These are phyloP conservation scores for Floccularia luteovirens DNA, from an alignment of 768 basidiomycete genomes.

Conservation along the genomic window DNA sequence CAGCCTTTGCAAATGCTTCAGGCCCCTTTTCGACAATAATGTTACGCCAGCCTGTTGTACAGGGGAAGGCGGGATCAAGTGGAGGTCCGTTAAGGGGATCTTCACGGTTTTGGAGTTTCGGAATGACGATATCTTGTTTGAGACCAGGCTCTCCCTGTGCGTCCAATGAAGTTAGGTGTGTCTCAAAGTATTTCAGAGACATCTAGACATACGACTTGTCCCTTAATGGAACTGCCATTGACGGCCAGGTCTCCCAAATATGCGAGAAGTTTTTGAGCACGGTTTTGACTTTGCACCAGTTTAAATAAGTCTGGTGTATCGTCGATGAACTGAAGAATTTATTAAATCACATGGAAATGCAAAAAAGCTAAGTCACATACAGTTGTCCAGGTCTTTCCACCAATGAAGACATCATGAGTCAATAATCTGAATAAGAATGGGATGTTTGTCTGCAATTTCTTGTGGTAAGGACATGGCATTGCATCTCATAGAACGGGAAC, in stretches of 20 bases:
- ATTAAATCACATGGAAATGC: constrained; percentile 1
- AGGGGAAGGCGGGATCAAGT: constrained; percentile 77
- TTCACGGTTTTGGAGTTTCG: constrained; percentile 70
- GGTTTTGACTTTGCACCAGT: constrained; percentile 94
- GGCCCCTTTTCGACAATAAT: constrained; percentile 98
- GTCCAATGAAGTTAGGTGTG: not conserved
- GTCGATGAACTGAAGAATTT: constrained; percentile 77
- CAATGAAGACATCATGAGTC: constrained; percentile 94
- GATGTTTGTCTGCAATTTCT: constrained; percentile 76
- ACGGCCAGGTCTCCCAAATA: constrained; percentile 98
- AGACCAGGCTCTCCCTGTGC: constrained; percentile 91
- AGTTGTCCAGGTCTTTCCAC: constrained; percentile 98
- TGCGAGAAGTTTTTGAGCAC: constrained; percentile 93
- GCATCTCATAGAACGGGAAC: constrained; percentile 4
- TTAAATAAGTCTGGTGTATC: constrained; percentile 99
- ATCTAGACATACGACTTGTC: constrained; percentile 51
- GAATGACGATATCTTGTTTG: constrained; percentile 79
- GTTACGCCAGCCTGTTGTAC: constrained; percentile 92
- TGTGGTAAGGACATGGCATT: not conserved
- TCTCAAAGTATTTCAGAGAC: constrained; percentile 1
- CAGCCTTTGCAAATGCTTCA: constrained; percentile 96
- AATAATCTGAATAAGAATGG: constrained; percentile 98
- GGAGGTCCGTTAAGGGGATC: constrained; percentile 62
- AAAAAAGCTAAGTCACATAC: constrained; percentile 8
- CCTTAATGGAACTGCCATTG: constrained; percentile 97